A percentile compares a stretch with the other conserved stretches of the same genome.
These are phyloP conservation scores for Psilocybe azurescens DNA, from an alignment of 768 basidiomycete genomes.

Conservation along the genomic window DNA sequence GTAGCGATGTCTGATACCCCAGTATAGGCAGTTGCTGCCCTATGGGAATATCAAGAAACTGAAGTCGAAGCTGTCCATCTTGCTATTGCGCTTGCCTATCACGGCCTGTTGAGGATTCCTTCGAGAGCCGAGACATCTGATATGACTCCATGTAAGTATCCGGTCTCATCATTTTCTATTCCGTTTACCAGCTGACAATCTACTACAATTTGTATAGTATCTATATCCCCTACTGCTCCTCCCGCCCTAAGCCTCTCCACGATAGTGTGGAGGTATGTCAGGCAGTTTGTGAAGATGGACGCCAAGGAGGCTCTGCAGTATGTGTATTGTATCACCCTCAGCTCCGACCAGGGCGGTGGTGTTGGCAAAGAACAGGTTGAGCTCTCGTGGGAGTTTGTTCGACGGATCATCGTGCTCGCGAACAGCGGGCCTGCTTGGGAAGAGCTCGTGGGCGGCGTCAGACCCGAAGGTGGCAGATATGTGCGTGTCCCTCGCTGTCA, in stretches of 20 bases:
- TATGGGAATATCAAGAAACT: conserved; percentile 86
- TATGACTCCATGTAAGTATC: conserved; percentile 71
- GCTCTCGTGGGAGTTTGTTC: conserved; percentile 78
- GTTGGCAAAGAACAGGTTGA: conserved; percentile 88
- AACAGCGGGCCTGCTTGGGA: conserved; percentile 88
- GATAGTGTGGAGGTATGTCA: conserved; percentile 90
- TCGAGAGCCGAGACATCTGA: conserved; percentile 83
- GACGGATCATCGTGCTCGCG: conserved; percentile 79
- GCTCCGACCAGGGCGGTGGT: conserved; percentile 68
- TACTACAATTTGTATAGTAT: conserved; percentile 48
- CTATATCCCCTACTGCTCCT: conserved; percentile 66
- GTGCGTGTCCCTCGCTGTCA: conserved; percentile 49
- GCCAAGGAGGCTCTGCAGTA: conserved; percentile 95
- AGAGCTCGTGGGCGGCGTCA: conserved; percentile 92
- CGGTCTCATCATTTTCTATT: neutral
- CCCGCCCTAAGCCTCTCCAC: conserved; percentile 84
- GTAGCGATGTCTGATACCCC: neutral
- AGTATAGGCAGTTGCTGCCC: conserved; percentile 81
- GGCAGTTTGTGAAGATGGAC: conserved; percentile 92
- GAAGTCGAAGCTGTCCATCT: conserved; percentile 95
- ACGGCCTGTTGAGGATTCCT: conserved; percentile 88
- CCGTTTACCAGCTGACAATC: neutral
- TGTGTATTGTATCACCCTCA: conserved; percentile 84
- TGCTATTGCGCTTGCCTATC: conserved; percentile 90
- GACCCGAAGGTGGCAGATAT: conserved; percentile 87